A percentile compares a stretch with the other conserved stretches of the same genome.
These are phyloP conservation scores for Ceratocystis eucalypticola DNA, from an alignment of 2,329 filamentous ascomycete genomes.

Conservation along the genomic window DNA sequence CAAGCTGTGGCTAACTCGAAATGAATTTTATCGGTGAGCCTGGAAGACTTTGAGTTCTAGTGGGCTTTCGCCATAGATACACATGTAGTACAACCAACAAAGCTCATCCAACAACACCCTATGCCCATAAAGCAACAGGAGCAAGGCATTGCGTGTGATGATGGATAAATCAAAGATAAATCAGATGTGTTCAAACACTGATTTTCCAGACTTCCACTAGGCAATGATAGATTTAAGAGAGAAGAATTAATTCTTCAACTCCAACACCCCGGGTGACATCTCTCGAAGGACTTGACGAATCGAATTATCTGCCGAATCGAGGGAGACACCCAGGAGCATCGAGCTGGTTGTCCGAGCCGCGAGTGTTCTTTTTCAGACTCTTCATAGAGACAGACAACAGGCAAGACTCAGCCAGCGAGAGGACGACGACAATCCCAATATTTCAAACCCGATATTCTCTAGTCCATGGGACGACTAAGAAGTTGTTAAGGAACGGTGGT, in stretches of 20 bases:
- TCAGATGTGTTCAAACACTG: slow-evolving; percentile 11
- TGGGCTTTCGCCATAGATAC: slow-evolving; percentile 17
- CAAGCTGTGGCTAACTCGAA: slow-evolving; percentile 78
- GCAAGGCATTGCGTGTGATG: slow-evolving; percentile 27
- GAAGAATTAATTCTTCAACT: slow-evolving; percentile 57
- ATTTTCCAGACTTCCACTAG: slow-evolving; percentile 17
- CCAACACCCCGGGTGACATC: slow-evolving; percentile 60
- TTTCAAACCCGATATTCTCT: slow-evolving; percentile 13
- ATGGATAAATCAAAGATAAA: background rate
- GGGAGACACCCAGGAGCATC: slow-evolving; percentile 57
- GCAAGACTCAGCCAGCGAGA: slow-evolving; percentile 49
- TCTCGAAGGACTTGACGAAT: slow-evolving; percentile 38
- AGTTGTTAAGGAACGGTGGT: slow-evolving; percentile 23
- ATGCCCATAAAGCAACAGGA: slow-evolving; percentile 27
- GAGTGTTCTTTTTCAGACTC: slow-evolving; percentile 8
- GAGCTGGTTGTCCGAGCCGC: slow-evolving; percentile 50
- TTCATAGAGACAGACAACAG: slow-evolving; percentile 8
- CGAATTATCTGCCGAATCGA: slow-evolving; percentile 35
- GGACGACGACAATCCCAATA: slow-evolving; percentile 65
- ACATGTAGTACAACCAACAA: background rate
- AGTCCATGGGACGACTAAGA: slow-evolving; percentile 23
- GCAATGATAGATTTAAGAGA: slow-evolving; percentile 64
- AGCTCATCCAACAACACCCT: slow-evolving; percentile 69
- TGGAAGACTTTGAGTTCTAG: slow-evolving; percentile 2
- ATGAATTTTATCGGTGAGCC: slow-evolving; percentile 69